phyloP scores from a whole-genome alignment of 805 yeast genomes.

The Nematodospora valgi region DNA sequence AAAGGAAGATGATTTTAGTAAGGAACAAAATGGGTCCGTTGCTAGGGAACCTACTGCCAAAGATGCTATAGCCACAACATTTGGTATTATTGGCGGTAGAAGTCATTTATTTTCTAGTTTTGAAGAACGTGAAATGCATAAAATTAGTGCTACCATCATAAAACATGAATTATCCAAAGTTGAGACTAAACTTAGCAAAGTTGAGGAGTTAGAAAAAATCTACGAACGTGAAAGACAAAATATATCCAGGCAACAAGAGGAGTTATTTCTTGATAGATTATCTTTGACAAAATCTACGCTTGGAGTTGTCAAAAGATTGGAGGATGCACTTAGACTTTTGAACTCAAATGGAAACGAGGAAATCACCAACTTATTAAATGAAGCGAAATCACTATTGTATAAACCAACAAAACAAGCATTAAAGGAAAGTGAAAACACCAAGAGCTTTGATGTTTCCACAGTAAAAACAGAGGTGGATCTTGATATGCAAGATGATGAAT shows the following conservation, averaged over 20 bases:
- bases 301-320: conserved; percentile 46
- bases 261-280: conserved; percentile 60
- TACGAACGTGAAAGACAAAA: conserved; percentile 62
- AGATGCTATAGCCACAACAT: conserved; percentile 65
- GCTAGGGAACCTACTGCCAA: conserved; percentile 19
- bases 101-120: conserved; percentile 75
- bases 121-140: conserved; percentile 76
- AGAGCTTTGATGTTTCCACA: conserved; percentile 1
- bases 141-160: conserved; percentile 52
- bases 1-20: neutral
- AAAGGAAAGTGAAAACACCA: conserved; percentile 7
- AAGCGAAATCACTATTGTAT: conserved; percentile 29
- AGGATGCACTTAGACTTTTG: conserved; percentile 25
- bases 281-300: conserved; percentile 61
- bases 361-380: conserved; percentile 21
- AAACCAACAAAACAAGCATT: conserved; percentile 26
- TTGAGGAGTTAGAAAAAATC: conserved; percentile 61
- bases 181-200: conserved; percentile 57
- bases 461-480: conserved; percentile 1
- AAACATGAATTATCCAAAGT: conserved; percentile 62
- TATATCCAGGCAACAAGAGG: conserved; percentile 61
- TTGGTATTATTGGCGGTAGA: conserved; percentile 76
- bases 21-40: conserved; percentile 11
- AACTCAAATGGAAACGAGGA: conserved; percentile 10
- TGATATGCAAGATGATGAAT: conserved; percentile 9